These are phyloP conservation scores for Trichoderma pleuroti DNA, from an alignment of 2,329 filamentous ascomycete genomes.

Conservation along the genomic window DNA sequence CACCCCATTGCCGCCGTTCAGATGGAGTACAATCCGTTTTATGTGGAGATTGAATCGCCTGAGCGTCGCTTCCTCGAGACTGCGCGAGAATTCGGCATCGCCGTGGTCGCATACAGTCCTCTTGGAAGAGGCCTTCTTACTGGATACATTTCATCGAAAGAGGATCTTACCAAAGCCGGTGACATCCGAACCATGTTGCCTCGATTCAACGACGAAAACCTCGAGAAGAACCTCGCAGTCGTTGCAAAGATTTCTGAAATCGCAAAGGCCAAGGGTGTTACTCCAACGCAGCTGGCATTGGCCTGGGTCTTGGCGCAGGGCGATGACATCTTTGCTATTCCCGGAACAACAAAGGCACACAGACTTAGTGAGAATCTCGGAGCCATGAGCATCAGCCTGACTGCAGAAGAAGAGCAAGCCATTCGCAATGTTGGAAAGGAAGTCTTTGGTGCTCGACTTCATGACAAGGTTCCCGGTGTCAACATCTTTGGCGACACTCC, in stretches of 20 bases:
- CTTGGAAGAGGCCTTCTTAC: constrained; percentile 58
- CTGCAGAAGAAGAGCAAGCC: neutral
- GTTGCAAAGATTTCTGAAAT: constrained; percentile 47
- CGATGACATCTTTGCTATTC: constrained; percentile 58
- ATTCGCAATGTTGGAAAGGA: constrained; percentile 5
- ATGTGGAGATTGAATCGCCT: constrained; percentile 56
- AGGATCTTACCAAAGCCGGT: constrained; percentile 38
- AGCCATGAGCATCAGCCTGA: neutral
- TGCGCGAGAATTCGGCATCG: constrained; percentile 54
- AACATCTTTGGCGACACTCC: constrained; percentile 7
- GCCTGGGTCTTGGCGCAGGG: constrained; percentile 62
- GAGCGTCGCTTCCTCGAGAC: constrained; percentile 49
- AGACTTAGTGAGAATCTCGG: neutral
- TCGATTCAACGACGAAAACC: constrained; percentile 23
- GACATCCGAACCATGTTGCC: constrained; percentile 39
- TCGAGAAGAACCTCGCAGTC: constrained; percentile 48
- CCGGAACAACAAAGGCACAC: constrained; percentile 45
- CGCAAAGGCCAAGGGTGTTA: constrained; percentile 52
- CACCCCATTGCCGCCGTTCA: constrained; percentile 50
- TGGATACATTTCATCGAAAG: constrained; percentile 43
- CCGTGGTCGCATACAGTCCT: constrained; percentile 57
- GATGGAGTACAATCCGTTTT: constrained; percentile 52
- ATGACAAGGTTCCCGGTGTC: neutral
- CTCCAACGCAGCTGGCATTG: constrained; percentile 55
- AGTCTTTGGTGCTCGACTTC: neutral